Conservation (phyloP, 176 grass and related monocot species). For the Oryza longistaminata region DNA sequence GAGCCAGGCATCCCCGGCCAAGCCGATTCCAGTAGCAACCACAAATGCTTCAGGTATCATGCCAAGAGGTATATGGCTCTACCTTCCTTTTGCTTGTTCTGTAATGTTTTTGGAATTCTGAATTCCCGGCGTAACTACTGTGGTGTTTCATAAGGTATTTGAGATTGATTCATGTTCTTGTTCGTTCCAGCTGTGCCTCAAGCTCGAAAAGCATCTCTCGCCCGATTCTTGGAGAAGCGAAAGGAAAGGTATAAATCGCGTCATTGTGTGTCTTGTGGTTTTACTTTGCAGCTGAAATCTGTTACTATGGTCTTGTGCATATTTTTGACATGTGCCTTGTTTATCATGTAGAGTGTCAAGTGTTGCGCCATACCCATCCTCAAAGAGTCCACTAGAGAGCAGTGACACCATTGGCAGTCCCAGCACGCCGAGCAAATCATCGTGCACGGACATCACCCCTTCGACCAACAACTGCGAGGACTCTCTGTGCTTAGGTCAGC, state of each 20-base stretch:
- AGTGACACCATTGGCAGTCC: constrained; percentile 41
- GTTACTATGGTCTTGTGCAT: neutral
- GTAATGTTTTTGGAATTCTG: neutral
- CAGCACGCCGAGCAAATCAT: constrained; percentile 45
- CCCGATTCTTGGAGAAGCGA: constrained; percentile 82
- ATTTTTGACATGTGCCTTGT: neutral
- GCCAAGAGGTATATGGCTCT: constrained; percentile 66
- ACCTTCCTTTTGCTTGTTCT: constrained; percentile 1
- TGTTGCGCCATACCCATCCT: constrained; percentile 52
- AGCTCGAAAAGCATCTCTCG: constrained; percentile 85
- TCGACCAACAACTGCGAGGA: constrained; percentile 37
- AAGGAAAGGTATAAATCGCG: constrained; percentile 67
- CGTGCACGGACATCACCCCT: constrained; percentile 31
- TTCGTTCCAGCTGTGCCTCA: constrained; percentile 79
- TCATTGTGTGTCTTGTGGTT: neutral
- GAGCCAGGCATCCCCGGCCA: constrained; percentile 36
- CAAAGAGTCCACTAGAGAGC: constrained; percentile 52
- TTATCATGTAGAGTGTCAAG: constrained; percentile 50
- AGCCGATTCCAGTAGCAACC: constrained; percentile 27
- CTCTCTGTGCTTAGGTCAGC: constrained; percentile 38
- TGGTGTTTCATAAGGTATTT: neutral
- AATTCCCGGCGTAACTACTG: neutral
- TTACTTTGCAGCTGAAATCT: neutral
- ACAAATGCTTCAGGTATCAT: constrained; percentile 35
- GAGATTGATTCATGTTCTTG: constrained; percentile 6